Evolutionary conservation across 163 green algal species (phyloP).

Genomic region (Prototheca stagnorum): DNA sequence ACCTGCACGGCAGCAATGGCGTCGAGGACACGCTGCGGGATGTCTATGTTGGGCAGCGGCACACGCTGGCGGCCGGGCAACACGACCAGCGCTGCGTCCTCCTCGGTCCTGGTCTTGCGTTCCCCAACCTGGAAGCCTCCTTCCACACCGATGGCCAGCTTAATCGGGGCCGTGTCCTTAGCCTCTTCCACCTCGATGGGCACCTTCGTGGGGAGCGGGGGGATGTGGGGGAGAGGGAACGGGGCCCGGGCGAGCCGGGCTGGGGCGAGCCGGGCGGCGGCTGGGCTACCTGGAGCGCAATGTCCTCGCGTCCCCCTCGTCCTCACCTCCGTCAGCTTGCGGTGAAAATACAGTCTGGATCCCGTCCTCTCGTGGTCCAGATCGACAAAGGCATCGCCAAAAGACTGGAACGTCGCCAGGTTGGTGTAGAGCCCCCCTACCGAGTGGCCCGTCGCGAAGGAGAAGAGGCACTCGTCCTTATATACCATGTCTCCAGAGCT

Average conservation of each 20-base stretch:
- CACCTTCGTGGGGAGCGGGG: not conserved
- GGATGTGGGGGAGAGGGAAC: too few species aligned
- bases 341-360: conserved; percentile 72
- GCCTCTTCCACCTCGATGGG: conserved; percentile 12
- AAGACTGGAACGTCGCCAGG: conserved; percentile 64
- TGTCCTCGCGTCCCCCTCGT: too few species aligned
- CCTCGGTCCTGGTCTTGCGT: conserved; percentile 37
- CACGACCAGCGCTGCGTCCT: conserved; percentile 39
- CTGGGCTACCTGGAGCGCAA: too few species aligned
- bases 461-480: conserved; percentile 85
- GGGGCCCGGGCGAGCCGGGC: too few species aligned
- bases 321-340: too few species aligned
- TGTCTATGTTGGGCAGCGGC: conserved; percentile 51
- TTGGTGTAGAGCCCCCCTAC: conserved; percentile 77
- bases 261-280: too few species aligned
- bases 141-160: conserved; percentile 56
- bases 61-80: conserved; percentile 31
- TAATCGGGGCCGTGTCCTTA: conserved; percentile 23
- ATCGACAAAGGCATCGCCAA: conserved; percentile 48
- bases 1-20: conserved; percentile 37
- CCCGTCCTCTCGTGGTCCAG: conserved; percentile 58
- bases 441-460: conserved; percentile 54
- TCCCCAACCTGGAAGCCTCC: conserved; percentile 49
- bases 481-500: conserved; percentile 40
- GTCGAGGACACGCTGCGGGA: conserved; percentile 64